Evolutionary conservation across 768 basidiomycete genomes (phyloP).

Genomic region (Phanerochaete sordida): DNA sequence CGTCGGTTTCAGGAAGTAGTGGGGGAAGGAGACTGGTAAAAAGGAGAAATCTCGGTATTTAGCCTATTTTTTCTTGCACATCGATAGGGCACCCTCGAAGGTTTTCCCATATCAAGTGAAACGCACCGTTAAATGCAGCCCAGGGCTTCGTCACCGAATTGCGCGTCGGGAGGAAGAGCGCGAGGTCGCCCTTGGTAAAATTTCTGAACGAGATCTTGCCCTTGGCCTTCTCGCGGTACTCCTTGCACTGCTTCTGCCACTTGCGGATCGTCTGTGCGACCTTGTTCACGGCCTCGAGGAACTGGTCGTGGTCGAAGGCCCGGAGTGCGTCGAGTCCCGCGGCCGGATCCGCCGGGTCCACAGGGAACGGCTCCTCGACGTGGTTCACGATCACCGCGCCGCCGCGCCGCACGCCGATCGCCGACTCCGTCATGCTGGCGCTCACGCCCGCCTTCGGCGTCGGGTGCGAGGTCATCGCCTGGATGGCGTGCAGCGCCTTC

Average conservation of each 20-base stretch:
- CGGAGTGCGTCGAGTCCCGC: slow-evolving; percentile 67
- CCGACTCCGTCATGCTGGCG: slow-evolving; percentile 44
- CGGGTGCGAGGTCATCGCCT: slow-evolving; percentile 46
- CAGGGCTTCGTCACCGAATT: slow-evolving; percentile 93
- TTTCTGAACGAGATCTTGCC: slow-evolving; percentile 96
- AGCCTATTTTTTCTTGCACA: slow-evolving; percentile 6
- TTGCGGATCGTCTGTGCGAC: slow-evolving; percentile 86
- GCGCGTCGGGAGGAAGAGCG: slow-evolving; percentile 91
- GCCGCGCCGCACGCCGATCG: slow-evolving; percentile 49
- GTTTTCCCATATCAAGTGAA: neutral
- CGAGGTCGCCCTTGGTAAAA: slow-evolving; percentile 93
- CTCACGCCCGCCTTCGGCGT: slow-evolving; percentile 38
- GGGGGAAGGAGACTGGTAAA: slow-evolving; percentile 83
- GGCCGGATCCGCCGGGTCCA: slow-evolving; percentile 74
- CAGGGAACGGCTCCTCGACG: slow-evolving; percentile 62
- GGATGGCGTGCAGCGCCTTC: slow-evolving; percentile 63
- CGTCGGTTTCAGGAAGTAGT: slow-evolving; percentile 92
- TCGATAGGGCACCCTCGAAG: slow-evolving; percentile 2
- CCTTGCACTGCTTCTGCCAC: slow-evolving; percentile 97
- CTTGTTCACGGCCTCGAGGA: slow-evolving; percentile 78
- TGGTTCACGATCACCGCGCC: slow-evolving; percentile 37
- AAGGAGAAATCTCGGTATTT: slow-evolving; percentile 27
- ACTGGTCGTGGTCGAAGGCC: slow-evolving; percentile 80
- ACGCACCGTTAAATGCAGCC: slow-evolving; percentile 96
- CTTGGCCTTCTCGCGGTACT: slow-evolving; percentile 92